These are phyloP conservation scores for Penicillium expansum DNA, from an alignment of 2,329 filamentous ascomycete species.

Conservation along the genomic window DNA sequence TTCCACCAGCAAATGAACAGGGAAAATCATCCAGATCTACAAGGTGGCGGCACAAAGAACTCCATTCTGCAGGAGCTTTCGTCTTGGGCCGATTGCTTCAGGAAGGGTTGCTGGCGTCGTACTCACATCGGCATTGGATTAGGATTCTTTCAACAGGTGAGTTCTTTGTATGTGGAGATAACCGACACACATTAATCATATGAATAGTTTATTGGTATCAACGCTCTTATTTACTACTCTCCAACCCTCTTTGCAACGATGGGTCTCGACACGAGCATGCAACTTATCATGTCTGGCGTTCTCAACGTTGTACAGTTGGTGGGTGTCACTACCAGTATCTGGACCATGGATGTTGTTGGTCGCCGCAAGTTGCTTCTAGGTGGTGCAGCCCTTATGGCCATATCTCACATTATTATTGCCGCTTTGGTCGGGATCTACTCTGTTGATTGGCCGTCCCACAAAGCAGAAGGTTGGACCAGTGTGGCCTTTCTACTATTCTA, in stretches of 20 bases:
- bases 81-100: constrained; percentile 52
- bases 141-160: constrained; percentile 57
- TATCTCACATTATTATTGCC: constrained; percentile 52
- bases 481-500: constrained; percentile 62
- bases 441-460: constrained; percentile 51
- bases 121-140: constrained; percentile 53
- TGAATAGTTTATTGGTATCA: constrained; percentile 50
- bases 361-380: constrained; percentile 48
- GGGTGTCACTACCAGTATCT: constrained; percentile 48
- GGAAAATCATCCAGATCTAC: constrained; percentile 41
- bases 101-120: constrained; percentile 49
- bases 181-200: constrained; percentile 6
- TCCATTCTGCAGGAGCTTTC: constrained; percentile 49
- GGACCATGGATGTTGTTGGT: constrained; percentile 50
- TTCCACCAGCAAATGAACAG: constrained; percentile 50
- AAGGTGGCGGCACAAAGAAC: constrained; percentile 32
- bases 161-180: neutral
- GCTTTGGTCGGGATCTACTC: constrained; percentile 54
- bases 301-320: constrained; percentile 52
- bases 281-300: constrained; percentile 54
- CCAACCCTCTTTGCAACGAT: constrained; percentile 57
- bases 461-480: constrained; percentile 54
- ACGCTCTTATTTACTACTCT: constrained; percentile 60
- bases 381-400: constrained; percentile 47
- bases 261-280: constrained; percentile 46